Evolutionary conservation across 345 rosid species (phyloP).

Genomic region (Eucalyptus cloeziana): DNA sequence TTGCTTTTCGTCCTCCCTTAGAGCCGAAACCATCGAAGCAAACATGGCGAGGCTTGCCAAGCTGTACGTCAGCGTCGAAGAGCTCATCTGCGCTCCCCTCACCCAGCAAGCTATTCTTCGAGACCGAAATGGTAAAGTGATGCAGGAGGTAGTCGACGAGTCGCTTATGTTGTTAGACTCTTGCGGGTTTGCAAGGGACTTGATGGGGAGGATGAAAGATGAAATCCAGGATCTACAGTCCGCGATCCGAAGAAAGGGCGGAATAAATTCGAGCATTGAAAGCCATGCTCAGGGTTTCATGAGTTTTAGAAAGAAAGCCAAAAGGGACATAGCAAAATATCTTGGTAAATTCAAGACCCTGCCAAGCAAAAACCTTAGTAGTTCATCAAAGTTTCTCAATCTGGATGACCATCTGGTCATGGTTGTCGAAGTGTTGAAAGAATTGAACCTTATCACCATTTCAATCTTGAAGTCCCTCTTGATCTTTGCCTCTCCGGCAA

Average conservation of each 20-base stretch:
- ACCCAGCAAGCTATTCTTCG: constrained; percentile 11
- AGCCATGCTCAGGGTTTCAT: constrained; percentile 28
- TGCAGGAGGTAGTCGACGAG: constrained; percentile 25
- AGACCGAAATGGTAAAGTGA: background rate
- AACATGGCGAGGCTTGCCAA: constrained; percentile 22
- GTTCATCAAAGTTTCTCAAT: background rate
- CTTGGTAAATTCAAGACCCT: constrained; percentile 25
- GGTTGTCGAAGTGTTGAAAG: constrained; percentile 12
- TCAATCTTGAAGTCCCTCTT: constrained; percentile 31
- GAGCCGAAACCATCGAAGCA: constrained; percentile 2
- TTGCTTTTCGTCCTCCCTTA: background rate
- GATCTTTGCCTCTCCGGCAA: constrained; percentile 20
- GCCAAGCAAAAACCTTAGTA: background rate
- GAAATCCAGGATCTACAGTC: constrained; percentile 26
- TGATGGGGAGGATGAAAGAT: constrained; percentile 21
- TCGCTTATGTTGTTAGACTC: constrained; percentile 28
- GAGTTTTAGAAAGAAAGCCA: constrained; percentile 45
- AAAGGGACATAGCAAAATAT: constrained; percentile 28
- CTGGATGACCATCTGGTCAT: constrained; percentile 4
- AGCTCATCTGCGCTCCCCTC: constrained; percentile 15
- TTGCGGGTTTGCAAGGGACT: constrained; percentile 19
- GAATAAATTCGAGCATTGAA: constrained; percentile 8
- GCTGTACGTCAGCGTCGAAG: constrained; percentile 14
- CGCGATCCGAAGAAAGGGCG: constrained; percentile 23
- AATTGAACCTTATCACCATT: constrained; percentile 16